Percentiles rank a stretch among this genome's conserved stretches.
Evolutionary conservation across 2,329 filamentous ascomycete genomes (phyloP).

Genomic region (Xylaria arbuscula): DNA sequence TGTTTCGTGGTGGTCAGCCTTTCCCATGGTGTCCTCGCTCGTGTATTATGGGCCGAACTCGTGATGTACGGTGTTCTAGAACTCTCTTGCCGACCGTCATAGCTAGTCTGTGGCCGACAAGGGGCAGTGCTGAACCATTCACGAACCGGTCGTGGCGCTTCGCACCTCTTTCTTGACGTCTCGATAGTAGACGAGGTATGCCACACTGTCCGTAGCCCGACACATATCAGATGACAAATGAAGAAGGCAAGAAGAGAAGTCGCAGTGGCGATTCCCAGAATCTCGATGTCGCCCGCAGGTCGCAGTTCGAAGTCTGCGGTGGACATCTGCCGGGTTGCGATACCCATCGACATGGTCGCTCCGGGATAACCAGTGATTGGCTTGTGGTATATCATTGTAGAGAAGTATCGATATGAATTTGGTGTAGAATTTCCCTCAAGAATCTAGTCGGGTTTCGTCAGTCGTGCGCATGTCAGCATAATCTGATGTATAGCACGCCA

Average conservation of each 20-base stretch:
- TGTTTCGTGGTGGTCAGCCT: not conserved
- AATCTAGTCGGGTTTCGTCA: constrained; percentile 1
- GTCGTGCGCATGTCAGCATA: not conserved
- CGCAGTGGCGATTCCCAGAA: constrained; percentile 32
- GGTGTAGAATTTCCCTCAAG: not conserved
- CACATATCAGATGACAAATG: constrained; percentile 26
- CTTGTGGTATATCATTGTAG: not conserved
- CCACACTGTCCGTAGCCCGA: constrained; percentile 1
- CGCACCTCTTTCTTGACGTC: not conserved
- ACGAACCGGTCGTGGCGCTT: not conserved
- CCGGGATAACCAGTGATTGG: not conserved
- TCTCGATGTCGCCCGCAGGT: constrained; percentile 31
- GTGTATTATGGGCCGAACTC: not conserved
- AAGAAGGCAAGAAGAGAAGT: constrained; percentile 33
- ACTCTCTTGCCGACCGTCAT: not conserved
- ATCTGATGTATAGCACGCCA: not conserved
- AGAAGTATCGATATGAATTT: not conserved
- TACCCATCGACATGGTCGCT: constrained; percentile 4
- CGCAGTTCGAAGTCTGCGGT: constrained; percentile 7
- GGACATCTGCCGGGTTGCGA: constrained; percentile 21
- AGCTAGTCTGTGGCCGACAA: not conserved
- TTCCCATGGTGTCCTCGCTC: constrained; percentile 7
- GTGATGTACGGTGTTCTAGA: not conserved
- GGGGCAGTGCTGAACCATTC: not conserved
- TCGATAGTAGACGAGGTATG: not conserved